phyloP scores from a whole-genome alignment of 1,139 yeast genomes.

The Kurtzmaniella natalensis region DNA sequence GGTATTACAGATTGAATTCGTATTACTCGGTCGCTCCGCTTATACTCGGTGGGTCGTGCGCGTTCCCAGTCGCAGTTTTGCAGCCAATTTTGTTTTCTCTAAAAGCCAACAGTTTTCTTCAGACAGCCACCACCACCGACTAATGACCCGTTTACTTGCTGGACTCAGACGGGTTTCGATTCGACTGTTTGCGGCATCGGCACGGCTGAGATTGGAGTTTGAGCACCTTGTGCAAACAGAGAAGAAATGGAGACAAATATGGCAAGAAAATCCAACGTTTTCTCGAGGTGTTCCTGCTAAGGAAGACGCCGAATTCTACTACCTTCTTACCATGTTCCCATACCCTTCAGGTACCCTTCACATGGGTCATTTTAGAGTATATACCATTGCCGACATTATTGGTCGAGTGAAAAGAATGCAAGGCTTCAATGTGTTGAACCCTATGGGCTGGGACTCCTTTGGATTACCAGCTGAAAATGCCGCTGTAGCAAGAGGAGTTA shows the following conservation, averaged over 20 bases:
- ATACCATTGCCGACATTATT: slow-evolving; percentile 81
- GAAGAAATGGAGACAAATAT: slow-evolving; percentile 47
- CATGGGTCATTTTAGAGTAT: slow-evolving; percentile 90
- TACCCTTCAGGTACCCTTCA: slow-evolving; percentile 92
- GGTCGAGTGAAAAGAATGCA: slow-evolving; percentile 73
- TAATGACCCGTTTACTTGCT: too few relatives aligned
- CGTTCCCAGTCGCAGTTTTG: too few relatives aligned
- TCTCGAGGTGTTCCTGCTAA: slow-evolving; percentile 8
- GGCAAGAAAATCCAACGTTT: slow-evolving; percentile 39
- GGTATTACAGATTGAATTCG: too few relatives aligned
- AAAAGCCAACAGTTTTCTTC: too few relatives aligned
- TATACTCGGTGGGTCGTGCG: too few relatives aligned
- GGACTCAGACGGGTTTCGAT: too few relatives aligned
- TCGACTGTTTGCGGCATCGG: too few relatives aligned
- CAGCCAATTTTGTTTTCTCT: too few relatives aligned
- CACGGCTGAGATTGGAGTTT: too few relatives aligned
- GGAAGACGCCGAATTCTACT: slow-evolving; percentile 40
- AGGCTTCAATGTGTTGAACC: slow-evolving; percentile 80
- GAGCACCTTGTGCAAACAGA: slow-evolving; percentile 23
- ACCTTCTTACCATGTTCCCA: slow-evolving; percentile 86
- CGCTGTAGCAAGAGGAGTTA: slow-evolving; percentile 78
- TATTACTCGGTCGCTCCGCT: too few relatives aligned
- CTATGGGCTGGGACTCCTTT: slow-evolving; percentile 99
- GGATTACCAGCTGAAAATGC: slow-evolving; percentile 99
- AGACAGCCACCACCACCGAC: too few relatives aligned